A percentile compares a stretch with the other conserved stretches of the same genome.
Evolutionary conservation across 106 monocot genomes (phyloP).

Genomic region (Dendrobium nobile): DNA sequence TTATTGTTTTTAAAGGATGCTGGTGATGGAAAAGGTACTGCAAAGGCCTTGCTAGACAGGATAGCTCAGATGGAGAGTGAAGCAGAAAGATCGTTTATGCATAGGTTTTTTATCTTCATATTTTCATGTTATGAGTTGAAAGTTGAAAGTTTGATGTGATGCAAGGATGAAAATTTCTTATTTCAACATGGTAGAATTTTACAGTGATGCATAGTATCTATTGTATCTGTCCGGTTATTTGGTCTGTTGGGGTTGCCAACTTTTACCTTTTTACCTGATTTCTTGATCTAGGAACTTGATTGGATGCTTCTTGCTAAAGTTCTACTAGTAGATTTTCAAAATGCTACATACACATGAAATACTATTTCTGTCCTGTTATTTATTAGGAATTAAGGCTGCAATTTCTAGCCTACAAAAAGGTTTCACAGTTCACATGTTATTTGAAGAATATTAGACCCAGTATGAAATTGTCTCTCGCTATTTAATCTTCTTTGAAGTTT

Average conservation of each 20-base stretch:
- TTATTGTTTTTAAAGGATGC: slow-evolving; percentile 45
- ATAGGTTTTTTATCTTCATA: slow-evolving; percentile 42
- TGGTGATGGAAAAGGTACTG: slow-evolving; percentile 73
- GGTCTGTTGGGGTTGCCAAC: background rate
- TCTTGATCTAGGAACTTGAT: background rate
- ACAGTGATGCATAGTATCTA: background rate
- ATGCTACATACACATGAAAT: background rate
- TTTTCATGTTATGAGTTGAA: background rate
- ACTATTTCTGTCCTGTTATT: background rate
- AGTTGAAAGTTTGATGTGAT: background rate
- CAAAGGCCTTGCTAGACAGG: slow-evolving; percentile 61
- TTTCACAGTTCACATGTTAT: background rate
- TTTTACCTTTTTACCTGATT: background rate
- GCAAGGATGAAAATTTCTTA: background rate
- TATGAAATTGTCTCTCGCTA: slow-evolving; percentile 2
- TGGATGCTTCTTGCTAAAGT: background rate
- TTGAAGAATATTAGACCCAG: background rate
- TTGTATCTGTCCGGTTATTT: background rate
- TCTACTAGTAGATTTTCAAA: background rate
- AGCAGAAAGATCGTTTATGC: slow-evolving; percentile 92
- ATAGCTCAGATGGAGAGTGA: slow-evolving; percentile 79
- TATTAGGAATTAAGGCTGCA: background rate
- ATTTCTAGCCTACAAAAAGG: background rate
- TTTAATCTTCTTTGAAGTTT: background rate
- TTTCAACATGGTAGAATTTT: background rate